Percentiles rank a stretch among this genome's conserved stretches.
phyloP scores from a whole-genome alignment of 2,329 filamentous ascomycete genomes.

The Penicillium italicum region DNA sequence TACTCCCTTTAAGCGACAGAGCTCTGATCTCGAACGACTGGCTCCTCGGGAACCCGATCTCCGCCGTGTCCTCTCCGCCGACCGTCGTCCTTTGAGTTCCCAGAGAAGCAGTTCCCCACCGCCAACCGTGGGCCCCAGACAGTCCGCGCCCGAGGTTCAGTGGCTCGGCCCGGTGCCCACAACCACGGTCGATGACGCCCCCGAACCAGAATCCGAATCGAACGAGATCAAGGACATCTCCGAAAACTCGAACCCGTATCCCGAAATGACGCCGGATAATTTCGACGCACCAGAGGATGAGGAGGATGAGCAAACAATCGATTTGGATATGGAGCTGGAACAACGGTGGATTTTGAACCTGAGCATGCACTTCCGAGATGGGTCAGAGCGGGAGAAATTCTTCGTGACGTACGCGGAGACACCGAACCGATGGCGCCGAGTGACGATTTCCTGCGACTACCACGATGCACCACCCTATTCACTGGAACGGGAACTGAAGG shows the following conservation, averaged over 20 bases:
- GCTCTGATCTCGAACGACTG: slow-evolving; percentile 75
- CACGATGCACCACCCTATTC: slow-evolving; percentile 74
- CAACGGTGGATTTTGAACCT: slow-evolving; percentile 92
- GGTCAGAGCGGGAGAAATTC: slow-evolving; percentile 91
- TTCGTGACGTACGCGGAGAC: slow-evolving; percentile 90
- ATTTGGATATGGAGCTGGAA: slow-evolving; percentile 70
- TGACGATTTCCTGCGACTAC: slow-evolving; percentile 94
- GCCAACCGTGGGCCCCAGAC: slow-evolving; percentile 36
- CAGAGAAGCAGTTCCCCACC: slow-evolving; percentile 46
- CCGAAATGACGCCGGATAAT: slow-evolving; percentile 11
- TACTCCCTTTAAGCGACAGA: slow-evolving; percentile 76
- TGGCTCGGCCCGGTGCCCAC: slow-evolving; percentile 31
- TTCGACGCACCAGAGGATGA: slow-evolving; percentile 12
- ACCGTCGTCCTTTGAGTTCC: slow-evolving; percentile 44
- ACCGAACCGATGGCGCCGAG: slow-evolving; percentile 74
- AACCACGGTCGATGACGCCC: slow-evolving; percentile 29
- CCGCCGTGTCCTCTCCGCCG: slow-evolving; percentile 64
- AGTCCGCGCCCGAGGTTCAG: slow-evolving; percentile 43
- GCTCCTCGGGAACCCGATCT: slow-evolving; percentile 61
- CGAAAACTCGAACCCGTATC: slow-evolving; percentile 29
- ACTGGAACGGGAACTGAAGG: slow-evolving; percentile 76
- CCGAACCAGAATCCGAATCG: slow-evolving; percentile 25
- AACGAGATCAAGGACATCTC: slow-evolving; percentile 25
- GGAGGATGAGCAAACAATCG: slow-evolving; percentile 48
- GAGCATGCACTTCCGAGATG: slow-evolving; percentile 96